Base-by-base conservation (phyloP, 805 yeast species). In the Teunomyces tritomae region DNA sequence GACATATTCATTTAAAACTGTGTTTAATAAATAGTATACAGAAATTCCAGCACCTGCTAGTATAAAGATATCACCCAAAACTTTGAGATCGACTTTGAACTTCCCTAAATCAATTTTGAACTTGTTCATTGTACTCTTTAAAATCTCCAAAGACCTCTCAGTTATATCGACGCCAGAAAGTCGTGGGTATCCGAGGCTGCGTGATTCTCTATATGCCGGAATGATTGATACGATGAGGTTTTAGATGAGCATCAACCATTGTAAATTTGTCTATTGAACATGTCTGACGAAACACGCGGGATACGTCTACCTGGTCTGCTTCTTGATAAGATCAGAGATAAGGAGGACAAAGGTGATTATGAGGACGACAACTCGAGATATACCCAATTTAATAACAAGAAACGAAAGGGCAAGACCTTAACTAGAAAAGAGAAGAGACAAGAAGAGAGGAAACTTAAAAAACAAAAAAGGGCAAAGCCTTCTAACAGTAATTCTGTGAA, bases 31-130 rank as follows among this genome's bases (percentile, higher is more conserved):
- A 57, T 84, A 87, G 61, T 86, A 87, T 50, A 85, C 75, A 2
- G 90, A 83, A 32, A 85, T 72, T 1, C 89, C 83, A 2, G 91
- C 87, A 16, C 90, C 77, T 3, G 76, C 71, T 40, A 73, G 62
- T 44, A 73, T 64, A 48, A 71, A 65, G 28, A 68, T 48, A 51
- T 73, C 77, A n/a, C 76, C 75, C 24, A 73, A 40, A n/a, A 69
- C 54, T 58, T 71, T 71, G 47, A 71, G 55, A 56, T 71, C 73
- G 16, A 71, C 39, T 48, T 70, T 70, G 47, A 71, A 44, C 49
- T 71, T 73, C 44, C 73, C 69, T 3, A 70, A 53, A 39, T 71
- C 75, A 16, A 69, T 44, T 45, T 65, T 68, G 44, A 70, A 57
- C 44, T 56, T 59, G 52, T 58, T 68, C 71, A 71, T 69, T 26